Evolutionary conservation across 257 asterid genomes (phyloP).

Genomic region (Solanum virginianum): DNA sequence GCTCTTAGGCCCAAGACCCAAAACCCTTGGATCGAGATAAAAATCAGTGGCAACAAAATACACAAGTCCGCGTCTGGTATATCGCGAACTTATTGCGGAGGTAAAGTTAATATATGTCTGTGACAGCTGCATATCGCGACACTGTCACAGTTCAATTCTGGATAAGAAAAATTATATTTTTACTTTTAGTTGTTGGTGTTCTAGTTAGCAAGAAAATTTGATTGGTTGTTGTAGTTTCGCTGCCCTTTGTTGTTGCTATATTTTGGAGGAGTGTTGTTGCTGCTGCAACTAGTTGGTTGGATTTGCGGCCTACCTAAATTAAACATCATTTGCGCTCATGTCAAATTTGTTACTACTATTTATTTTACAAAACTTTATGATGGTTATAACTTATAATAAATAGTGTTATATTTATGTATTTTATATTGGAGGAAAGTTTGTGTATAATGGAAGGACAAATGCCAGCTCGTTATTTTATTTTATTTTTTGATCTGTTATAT

Average conservation of each 20-base stretch:
- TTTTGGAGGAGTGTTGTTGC: neutral
- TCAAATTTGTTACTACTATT: neutral
- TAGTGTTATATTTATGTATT: neutral
- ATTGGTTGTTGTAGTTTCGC: neutral
- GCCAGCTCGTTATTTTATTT: neutral
- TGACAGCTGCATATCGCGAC: too few species aligned
- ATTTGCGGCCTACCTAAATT: neutral
- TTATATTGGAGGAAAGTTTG: neutral
- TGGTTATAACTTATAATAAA: neutral
- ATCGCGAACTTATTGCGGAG: fast-evolving
- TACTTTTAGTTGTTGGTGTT: neutral
- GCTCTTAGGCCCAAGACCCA: too few species aligned
- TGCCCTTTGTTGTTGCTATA: neutral
- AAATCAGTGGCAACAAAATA: too few species aligned
- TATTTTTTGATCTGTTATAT: too few species aligned
- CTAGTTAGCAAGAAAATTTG: neutral
- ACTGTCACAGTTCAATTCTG: too few species aligned
- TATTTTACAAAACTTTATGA: neutral
- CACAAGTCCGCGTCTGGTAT: too few species aligned
- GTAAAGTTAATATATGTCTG: too few species aligned
- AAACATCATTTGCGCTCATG: neutral
- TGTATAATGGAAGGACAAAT: neutral
- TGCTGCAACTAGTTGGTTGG: neutral
- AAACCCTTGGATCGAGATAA: too few species aligned
- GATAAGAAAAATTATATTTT: too few species aligned